phyloP scores from a whole-genome alignment of 805 yeast genomes.

The Metschnikowia lochheadii region DNA sequence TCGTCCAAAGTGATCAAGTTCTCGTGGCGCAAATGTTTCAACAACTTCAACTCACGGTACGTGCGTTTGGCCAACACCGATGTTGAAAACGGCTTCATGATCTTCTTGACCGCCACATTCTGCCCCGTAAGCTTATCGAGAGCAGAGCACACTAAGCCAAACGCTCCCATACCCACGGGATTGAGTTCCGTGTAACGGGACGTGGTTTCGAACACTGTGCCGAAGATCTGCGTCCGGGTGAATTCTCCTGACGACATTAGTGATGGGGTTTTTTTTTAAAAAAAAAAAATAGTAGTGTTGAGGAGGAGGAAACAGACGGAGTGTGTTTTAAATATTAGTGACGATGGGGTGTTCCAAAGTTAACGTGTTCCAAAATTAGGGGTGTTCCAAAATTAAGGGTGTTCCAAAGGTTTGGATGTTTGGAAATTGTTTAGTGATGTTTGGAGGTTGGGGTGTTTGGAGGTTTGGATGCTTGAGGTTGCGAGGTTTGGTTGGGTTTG shows the following conservation, averaged over 20 bases:
- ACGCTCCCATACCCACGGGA: conserved; percentile 99
- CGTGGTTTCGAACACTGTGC: conserved; percentile 92
- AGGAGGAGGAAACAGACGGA: no score
- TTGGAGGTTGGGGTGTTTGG: no score
- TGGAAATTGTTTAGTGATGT: no score
- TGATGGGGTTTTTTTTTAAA: background rate
- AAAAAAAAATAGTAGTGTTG: no score
- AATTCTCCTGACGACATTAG: conserved; percentile 44
- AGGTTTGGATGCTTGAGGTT: no score
- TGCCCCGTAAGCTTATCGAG: conserved; percentile 85
- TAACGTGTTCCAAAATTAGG: no score
- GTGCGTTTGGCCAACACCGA: conserved; percentile 95
- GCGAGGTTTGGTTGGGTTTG: no score
- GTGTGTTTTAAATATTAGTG: background rate
- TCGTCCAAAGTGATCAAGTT: conserved; percentile 66
- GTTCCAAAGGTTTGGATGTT: no score
- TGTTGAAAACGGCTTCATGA: conserved; percentile 95
- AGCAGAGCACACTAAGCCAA: conserved; percentile 96
- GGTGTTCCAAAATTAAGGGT: no score
- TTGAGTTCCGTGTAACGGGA: conserved; percentile 84
- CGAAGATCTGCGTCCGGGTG: conserved; percentile 85
- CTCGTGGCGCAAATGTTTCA: conserved; percentile 92
- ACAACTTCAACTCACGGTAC: conserved; percentile 87
- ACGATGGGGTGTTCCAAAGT: no score
- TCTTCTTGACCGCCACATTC: conserved; percentile 94